phyloP scores from a whole-genome alignment of 1,284 basidiomycete genomes.

The Marasmius sp. region DNA sequence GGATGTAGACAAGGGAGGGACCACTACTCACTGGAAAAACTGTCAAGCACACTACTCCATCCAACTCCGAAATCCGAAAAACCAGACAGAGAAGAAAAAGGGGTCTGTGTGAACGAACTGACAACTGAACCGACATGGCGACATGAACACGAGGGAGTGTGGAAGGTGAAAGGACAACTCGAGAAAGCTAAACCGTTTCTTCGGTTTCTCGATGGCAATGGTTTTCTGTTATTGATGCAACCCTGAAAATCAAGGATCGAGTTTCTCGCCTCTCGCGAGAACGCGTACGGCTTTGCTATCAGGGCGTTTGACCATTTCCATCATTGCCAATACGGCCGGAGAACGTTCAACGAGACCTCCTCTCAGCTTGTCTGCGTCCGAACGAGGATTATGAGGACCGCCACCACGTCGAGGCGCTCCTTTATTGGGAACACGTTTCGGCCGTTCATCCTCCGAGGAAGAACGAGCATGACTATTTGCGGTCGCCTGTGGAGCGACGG shows the following conservation, averaged over 20 bases:
- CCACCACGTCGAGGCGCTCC: slow-evolving; percentile 22
- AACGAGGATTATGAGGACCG: slow-evolving; percentile 6
- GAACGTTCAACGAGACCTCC: slow-evolving; percentile 65
- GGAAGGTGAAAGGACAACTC: not conserved
- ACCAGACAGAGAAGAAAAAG: not conserved
- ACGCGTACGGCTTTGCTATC: slow-evolving; percentile 67
- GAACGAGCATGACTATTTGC: slow-evolving; percentile 2
- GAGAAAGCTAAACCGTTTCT: not conserved
- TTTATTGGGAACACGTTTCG: slow-evolving; percentile 12
- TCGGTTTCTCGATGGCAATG: not conserved
- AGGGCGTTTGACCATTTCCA: slow-evolving; percentile 69
- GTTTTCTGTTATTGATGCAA: too few relatives aligned
- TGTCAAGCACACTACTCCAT: not conserved
- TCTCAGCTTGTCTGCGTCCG: slow-evolving; percentile 16
- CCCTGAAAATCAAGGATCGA: slow-evolving; percentile 44
- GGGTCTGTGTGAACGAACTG: not conserved
- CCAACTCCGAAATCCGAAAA: not conserved
- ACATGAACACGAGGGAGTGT: not conserved
- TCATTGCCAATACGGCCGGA: slow-evolving; percentile 70
- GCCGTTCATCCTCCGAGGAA: slow-evolving; percentile 13
- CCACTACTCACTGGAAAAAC: not conserved
- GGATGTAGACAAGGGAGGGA: not conserved
- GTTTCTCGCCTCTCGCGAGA: slow-evolving; percentile 76
- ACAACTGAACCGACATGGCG: not conserved
- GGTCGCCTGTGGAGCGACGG: slow-evolving; percentile 26